phyloP scores from a whole-genome alignment of 352 stramenopile species.

The Globisporangium ultimum region DNA sequence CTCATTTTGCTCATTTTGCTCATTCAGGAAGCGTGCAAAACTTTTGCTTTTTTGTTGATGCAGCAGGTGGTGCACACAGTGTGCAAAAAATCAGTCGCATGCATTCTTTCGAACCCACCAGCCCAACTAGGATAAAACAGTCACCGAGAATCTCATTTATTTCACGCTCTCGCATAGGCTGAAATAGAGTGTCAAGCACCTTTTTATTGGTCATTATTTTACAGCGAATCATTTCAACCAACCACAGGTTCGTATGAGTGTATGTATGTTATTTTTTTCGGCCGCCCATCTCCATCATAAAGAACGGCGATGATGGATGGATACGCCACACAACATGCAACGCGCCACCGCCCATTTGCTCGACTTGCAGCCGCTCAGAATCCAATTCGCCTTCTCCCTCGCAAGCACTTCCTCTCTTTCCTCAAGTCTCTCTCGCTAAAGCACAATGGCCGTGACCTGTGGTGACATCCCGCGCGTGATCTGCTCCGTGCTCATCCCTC shows the following conservation, averaged over 20 bases:
- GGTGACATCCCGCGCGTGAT: slow-evolving; percentile 60
- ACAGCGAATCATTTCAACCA: not conserved
- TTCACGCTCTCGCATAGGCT: not conserved
- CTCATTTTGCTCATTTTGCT: too few relatives aligned
- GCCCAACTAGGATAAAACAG: too few relatives aligned
- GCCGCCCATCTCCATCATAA: not conserved
- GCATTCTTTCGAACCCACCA: not conserved
- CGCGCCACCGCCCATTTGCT: not conserved
- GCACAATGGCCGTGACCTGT: slow-evolving; percentile 49
- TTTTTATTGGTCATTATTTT: not conserved
- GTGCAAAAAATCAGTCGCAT: too few relatives aligned
- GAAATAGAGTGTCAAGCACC: not conserved
- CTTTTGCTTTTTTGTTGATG: too few relatives aligned
- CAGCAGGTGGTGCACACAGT: too few relatives aligned
- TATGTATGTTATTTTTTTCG: not conserved
- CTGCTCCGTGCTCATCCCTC: slow-evolving; percentile 47
- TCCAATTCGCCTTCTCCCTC: not conserved
- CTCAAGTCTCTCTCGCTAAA: not conserved
- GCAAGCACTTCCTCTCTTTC: not conserved
- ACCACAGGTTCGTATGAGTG: not conserved
- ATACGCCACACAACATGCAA: not conserved
- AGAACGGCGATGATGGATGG: not conserved
- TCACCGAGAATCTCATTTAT: slow-evolving; percentile 6
- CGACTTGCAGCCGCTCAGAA: not conserved
- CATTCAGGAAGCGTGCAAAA: too few relatives aligned